Base-by-base conservation (phyloP, 2,329 filamentous ascomycete genomes). In the Pyrenochaeta sp. region DNA sequence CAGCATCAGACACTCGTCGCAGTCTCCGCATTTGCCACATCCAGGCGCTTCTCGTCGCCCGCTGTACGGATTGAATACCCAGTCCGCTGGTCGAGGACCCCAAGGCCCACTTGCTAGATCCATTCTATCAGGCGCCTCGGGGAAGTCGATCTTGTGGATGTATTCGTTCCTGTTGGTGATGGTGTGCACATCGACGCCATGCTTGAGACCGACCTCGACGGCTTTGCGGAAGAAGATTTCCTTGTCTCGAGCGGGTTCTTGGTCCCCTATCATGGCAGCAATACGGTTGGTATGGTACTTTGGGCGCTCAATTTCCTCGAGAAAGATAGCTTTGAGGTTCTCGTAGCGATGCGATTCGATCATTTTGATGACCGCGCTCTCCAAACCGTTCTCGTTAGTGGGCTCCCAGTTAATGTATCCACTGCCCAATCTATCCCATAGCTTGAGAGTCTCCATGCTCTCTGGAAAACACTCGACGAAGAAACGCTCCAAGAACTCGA, bases 1-100 rank as follows among this genome's bases (percentile, higher is more conserved):
- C 10, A 22, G n/a, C 3, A 11, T 3, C 13, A 48, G 22, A 18
- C 36, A 55, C 10, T n/a, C 18, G 4, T 41, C 29, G n/a, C 52
- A 49, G 19, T 40, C 22, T 6, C 52, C 41, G 21, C 45, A 55
- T 9, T 43, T 53, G 2, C 43, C 38, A 27, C 49, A 53, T 4
- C 43, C 49, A 7, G 35, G 30, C 0, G 40, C 30, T n/a, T 41
- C 41, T 19, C 41, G 38, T 15, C 31, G 29, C 5, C 49, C 52
- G 9, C 23, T 32, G 11, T 46, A 47, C 10, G 41, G 31, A 31
- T 46, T 36, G 18, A 53, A 51, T 7, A 45, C 37, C 46, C 49
- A 53, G 30, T 53, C 38, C 23, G 34, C 40, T 9, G 34, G 22
- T 20, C 42, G 41, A 3, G 23, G 34, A 2, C 38, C 44, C 35